Evolutionary conservation across 768 basidiomycete genomes (phyloP), one percentile per base, ranked within the genome.

Genomic region (Flagelloscypha sp.): DNA sequence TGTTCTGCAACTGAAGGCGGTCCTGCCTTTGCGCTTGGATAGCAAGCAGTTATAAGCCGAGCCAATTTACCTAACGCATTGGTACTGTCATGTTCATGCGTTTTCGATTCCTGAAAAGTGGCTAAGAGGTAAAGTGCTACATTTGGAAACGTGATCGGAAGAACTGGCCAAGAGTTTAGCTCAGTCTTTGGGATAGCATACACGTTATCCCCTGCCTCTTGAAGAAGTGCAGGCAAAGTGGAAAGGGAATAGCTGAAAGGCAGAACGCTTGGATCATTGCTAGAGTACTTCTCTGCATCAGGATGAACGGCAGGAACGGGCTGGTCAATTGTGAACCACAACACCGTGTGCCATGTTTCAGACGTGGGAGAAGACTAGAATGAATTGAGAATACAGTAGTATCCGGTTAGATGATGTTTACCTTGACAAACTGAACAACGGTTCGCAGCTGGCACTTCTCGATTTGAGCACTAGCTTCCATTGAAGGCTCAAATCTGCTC

Each of bases 351-450:
- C 86, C 86, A 89, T n/a, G 77, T 73, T 4, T 58, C 47, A 1
- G 77, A 67, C 13, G 64, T 49, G 24, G 68, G 72, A 47, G 80
- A 74, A 7, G 78, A 65, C 83, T 86, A 37, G 19, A 29, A 42
- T 29, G 43, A 19, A 23, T 25, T 35, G 13, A 21, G 15, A 20
- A 30, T 21, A 30, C n/a, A n/a, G n/a, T n/a, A n/a, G n/a, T n/a
- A n/a, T n/a, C n/a, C n/a, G n/a, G n/a, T n/a, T n/a, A n/a, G n/a
- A n/a, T n/a, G n/a, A n/a, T 12, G 47, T 69, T 35, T 46, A 84
- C 85, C 65, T 77, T 83, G 33, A 85, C 66, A 47, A 88, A 85
- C 48, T 88, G 85, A 37, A 89, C 58, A 0, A 88, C 81, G 0
- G 78, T 78, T 27, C 86, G 77, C 34, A 79, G 62, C 5, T 72